phyloP scores from a whole-genome alignment of 2,329 filamentous ascomycete species.

The Coleophoma crateriformis region DNA sequence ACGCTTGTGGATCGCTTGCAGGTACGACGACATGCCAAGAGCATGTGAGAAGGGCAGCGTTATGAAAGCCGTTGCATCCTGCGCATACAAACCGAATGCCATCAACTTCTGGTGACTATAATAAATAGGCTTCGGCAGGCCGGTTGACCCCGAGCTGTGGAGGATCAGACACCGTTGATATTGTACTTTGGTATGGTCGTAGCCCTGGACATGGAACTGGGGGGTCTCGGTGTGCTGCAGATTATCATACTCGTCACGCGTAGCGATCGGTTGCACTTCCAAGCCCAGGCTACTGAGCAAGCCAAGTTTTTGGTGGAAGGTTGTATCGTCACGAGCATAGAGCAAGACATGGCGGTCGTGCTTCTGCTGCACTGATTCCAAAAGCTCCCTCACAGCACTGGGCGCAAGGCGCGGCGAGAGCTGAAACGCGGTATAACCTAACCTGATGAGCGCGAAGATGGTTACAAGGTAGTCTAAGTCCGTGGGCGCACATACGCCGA shows the following conservation, averaged over 20 bases:
- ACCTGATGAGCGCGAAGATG: constrained; percentile 2
- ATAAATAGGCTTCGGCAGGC: constrained; percentile 55
- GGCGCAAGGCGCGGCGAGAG: constrained; percentile 1
- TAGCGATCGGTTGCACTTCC: too few relatives aligned
- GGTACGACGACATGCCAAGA: constrained; percentile 48
- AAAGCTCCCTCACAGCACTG: too few relatives aligned
- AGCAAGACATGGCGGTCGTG: neutral
- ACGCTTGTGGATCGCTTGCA: constrained; percentile 36
- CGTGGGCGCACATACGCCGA: neutral
- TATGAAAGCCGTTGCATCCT: constrained; percentile 32
- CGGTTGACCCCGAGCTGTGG: constrained; percentile 42
- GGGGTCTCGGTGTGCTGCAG: neutral
- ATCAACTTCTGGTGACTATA: constrained; percentile 31
- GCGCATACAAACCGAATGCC: constrained; percentile 21
- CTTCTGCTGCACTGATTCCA: neutral
- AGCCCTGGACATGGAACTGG: neutral
- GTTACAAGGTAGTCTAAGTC: constrained; percentile 1
- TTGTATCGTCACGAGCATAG: neutral
- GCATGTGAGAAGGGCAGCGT: constrained; percentile 53
- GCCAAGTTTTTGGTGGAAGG: neutral
- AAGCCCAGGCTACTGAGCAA: too few relatives aligned
- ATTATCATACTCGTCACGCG: too few relatives aligned
- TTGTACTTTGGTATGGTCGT: too few relatives aligned
- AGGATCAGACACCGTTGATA: constrained; percentile 20
- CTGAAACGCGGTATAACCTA: constrained; percentile 1